Evolutionary conservation across 257 asterid species (phyloP).

Genomic region (Solanum tacnaense): DNA sequence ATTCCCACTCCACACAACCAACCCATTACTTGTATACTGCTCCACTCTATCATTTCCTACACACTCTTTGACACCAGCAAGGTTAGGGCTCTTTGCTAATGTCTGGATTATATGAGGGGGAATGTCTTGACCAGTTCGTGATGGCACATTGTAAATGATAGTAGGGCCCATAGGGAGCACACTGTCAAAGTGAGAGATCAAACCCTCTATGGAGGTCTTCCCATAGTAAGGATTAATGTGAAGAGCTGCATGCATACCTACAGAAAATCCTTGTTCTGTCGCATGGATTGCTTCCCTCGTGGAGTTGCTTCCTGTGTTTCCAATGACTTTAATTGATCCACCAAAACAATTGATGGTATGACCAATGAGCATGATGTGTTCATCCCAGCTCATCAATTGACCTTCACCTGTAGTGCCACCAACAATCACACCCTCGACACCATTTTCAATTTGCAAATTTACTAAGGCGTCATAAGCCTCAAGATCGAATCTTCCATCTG

Average conservation of each 20-base stretch:
- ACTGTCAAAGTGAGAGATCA: slow-evolving; percentile 57
- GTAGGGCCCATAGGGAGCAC: slow-evolving; percentile 93
- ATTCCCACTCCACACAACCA: slow-evolving; percentile 82
- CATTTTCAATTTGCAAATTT: slow-evolving; percentile 61
- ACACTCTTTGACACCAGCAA: slow-evolving; percentile 83
- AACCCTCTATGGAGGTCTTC: slow-evolving; percentile 66
- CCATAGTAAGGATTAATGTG: slow-evolving; percentile 92
- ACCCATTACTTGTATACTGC: slow-evolving; percentile 42
- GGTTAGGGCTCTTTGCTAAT: slow-evolving; percentile 39
- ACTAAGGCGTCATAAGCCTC: slow-evolving; percentile 71
- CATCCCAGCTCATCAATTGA: slow-evolving; percentile 89
- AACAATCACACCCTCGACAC: slow-evolving; percentile 73
- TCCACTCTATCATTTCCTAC: slow-evolving; percentile 62
- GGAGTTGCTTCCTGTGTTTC: slow-evolving; percentile 92
- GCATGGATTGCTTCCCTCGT: slow-evolving; percentile 87
- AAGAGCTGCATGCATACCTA: slow-evolving; percentile 93
- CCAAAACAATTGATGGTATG: slow-evolving; percentile 87
- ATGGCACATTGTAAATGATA: slow-evolving; percentile 74
- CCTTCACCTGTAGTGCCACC: slow-evolving; percentile 98
- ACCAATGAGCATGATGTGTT: slow-evolving; percentile 86
- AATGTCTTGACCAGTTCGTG: slow-evolving; percentile 83
- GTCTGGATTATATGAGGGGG: slow-evolving; percentile 41
- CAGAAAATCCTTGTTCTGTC: slow-evolving; percentile 88
- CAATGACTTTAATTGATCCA: slow-evolving; percentile 67
- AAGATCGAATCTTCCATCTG: slow-evolving; percentile 82